phyloP scores from a whole-genome alignment of 2,329 filamentous ascomycete genomes.

The Thermomyces lanuginosus region DNA sequence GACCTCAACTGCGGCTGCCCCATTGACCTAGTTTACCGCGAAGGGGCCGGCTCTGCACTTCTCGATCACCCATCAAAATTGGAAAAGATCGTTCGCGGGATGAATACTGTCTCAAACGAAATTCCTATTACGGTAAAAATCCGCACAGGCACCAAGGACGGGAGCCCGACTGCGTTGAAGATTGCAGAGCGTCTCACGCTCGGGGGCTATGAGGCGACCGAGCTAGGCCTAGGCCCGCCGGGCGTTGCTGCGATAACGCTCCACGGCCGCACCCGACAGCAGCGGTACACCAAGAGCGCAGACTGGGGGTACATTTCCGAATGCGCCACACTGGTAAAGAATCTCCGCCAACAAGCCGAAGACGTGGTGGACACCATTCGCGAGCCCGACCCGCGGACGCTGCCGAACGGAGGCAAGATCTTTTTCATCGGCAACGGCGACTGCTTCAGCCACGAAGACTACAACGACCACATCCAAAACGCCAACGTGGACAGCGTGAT shows the following conservation, averaged over 20 bases:
- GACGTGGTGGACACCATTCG: constrained; percentile 55
- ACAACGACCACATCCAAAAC: constrained; percentile 59
- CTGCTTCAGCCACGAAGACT: constrained; percentile 84
- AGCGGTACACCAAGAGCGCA: constrained; percentile 81
- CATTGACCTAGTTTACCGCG: constrained; percentile 81
- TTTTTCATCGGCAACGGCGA: constrained; percentile 96
- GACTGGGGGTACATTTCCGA: constrained; percentile 93
- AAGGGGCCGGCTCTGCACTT: constrained; percentile 77
- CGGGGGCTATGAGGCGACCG: constrained; percentile 55
- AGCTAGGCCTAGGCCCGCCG: constrained; percentile 50
- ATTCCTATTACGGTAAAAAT: constrained; percentile 92
- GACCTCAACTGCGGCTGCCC: constrained; percentile 96
- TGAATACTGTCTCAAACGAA: constrained; percentile 84
- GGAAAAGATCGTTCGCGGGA: constrained; percentile 86
- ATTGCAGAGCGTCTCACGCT: constrained; percentile 70
- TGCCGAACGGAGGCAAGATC: constrained; percentile 53
- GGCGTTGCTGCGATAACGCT: constrained; percentile 92
- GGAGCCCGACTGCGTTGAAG: constrained; percentile 61
- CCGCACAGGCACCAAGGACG: constrained; percentile 72
- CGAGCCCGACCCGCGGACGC: constrained; percentile 59
- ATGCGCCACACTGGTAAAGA: constrained; percentile 68
- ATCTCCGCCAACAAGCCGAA: constrained; percentile 54
- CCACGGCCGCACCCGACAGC: constrained; percentile 82
- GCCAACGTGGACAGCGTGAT: constrained; percentile 83
- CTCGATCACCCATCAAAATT: constrained; percentile 78